Percentiles rank a stretch among this genome's conserved stretches.
Conservation (phyloP, 805 yeast species). For the Brettanomyces sp. region DNA sequence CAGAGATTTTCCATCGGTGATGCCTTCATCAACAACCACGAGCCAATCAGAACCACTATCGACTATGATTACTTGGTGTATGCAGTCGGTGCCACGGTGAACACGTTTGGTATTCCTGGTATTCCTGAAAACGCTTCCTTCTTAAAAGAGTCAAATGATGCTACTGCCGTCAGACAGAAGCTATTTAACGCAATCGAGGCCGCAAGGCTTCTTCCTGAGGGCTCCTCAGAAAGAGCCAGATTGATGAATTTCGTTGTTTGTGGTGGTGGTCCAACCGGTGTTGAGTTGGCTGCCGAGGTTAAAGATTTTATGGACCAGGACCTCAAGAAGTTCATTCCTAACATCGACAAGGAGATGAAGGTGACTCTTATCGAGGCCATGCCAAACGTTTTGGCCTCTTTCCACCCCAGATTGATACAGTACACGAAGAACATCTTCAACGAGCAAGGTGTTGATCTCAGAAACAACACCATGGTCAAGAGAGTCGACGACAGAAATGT, state of each 20-base stretch:
- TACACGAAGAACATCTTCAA: constrained; percentile 76
- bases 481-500: constrained; percentile 67
- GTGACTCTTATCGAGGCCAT: constrained; percentile 85
- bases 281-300: constrained; percentile 92
- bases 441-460: constrained; percentile 58
- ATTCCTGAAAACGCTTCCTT: constrained; percentile 81
- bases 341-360: constrained; percentile 68
- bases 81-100: constrained; percentile 93
- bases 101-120: constrained; percentile 93
- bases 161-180: constrained; percentile 72
- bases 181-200: constrained; percentile 85
- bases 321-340: constrained; percentile 81
- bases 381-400: constrained; percentile 77
- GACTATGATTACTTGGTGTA: constrained; percentile 77
- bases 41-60: constrained; percentile 36
- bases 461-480: constrained; percentile 82
- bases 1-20: constrained; percentile 48
- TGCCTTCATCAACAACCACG: constrained; percentile 37
- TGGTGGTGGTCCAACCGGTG: constrained; percentile 99
- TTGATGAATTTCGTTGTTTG: constrained; percentile 83
- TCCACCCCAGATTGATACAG: constrained; percentile 56
- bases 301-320: constrained; percentile 93
- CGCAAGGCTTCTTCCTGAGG: constrained; percentile 70
- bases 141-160: constrained; percentile 84
- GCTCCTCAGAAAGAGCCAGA: constrained; percentile 68